These are phyloP conservation scores for Eustoma russellianum DNA, from an alignment of 257 asterid species.

Conservation along the genomic window DNA sequence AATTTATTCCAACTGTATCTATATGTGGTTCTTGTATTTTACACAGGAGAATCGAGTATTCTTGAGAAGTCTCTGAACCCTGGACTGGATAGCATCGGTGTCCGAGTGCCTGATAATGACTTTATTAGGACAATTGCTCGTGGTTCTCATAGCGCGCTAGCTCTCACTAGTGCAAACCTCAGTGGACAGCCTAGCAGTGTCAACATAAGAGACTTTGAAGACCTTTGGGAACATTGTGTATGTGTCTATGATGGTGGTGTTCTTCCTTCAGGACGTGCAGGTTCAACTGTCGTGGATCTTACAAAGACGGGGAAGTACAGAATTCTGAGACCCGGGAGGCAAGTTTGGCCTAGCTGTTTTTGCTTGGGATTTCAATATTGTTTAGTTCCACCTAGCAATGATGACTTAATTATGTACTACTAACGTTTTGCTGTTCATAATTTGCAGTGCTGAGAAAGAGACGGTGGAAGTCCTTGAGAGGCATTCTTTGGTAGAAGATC, in stretches of 20 bases:
- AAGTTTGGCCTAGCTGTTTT: conserved; percentile 1
- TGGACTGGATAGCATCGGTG: conserved; percentile 75
- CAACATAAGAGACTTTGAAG: conserved; percentile 62
- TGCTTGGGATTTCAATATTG: background rate
- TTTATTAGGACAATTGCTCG: conserved; percentile 65
- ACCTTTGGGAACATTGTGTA: conserved; percentile 73
- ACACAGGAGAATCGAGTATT: conserved; percentile 64
- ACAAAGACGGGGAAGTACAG: conserved; percentile 56
- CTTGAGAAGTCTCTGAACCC: conserved; percentile 83
- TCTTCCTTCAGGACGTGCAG: conserved; percentile 83
- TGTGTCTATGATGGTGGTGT: conserved; percentile 64
- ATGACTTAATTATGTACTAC: background rate
- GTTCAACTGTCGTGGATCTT: conserved; percentile 83
- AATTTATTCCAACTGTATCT: background rate
- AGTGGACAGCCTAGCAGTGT: conserved; percentile 81
- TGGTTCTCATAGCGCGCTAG: conserved; percentile 72
- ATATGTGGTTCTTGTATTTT: conserved; percentile 3
- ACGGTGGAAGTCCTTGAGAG: conserved; percentile 48
- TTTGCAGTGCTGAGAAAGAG: conserved; percentile 58
- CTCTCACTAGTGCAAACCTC: conserved; percentile 90
- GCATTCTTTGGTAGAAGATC: conserved; percentile 37
- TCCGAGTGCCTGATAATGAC: conserved; percentile 62
- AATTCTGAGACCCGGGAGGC: conserved; percentile 91
- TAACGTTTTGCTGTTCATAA: background rate
- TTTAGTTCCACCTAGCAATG: background rate